These are phyloP conservation scores for Sarcocystis neurona DNA, from an alignment of 169 alveolate genomes.

Conservation along the genomic window DNA sequence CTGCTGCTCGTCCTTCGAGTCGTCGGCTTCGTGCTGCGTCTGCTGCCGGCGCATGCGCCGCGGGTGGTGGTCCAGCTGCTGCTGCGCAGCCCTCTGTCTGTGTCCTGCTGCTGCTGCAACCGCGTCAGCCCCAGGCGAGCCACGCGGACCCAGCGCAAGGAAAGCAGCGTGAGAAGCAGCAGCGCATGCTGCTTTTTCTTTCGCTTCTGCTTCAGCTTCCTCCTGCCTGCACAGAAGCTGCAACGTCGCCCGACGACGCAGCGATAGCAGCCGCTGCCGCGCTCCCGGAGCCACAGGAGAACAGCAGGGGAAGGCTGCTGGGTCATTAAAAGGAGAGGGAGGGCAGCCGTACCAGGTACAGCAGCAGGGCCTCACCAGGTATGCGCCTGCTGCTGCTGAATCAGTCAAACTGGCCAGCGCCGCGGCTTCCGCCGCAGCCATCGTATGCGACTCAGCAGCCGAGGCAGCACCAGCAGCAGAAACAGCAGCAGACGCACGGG, in stretches of 20 bases:
- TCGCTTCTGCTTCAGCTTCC: no score
- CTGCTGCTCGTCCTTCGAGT: not conserved
- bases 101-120: not conserved
- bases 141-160: not conserved
- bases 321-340: constrained; percentile 26
- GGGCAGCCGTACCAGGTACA: constrained; percentile 11
- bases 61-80: no score
- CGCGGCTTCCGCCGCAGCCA: no score
- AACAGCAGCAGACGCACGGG: no score
- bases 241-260: not conserved
- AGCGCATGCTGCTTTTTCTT: not conserved
- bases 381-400: no score
- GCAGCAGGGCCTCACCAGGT: constrained; percentile 18
- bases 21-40: no score
- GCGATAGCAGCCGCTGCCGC: constrained; percentile 23
- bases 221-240: not conserved
- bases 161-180: no score
- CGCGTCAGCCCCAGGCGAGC: not conserved
- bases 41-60: no score
- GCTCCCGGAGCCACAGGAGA: constrained; percentile 15
- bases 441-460: no score
- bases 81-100: not conserved
- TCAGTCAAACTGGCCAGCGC: no score
- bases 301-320: not conserved
- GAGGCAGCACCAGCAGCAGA: not conserved